phyloP scores from a whole-genome alignment of 2,329 filamentous ascomycete genomes.

The Neospermospora avenae region DNA sequence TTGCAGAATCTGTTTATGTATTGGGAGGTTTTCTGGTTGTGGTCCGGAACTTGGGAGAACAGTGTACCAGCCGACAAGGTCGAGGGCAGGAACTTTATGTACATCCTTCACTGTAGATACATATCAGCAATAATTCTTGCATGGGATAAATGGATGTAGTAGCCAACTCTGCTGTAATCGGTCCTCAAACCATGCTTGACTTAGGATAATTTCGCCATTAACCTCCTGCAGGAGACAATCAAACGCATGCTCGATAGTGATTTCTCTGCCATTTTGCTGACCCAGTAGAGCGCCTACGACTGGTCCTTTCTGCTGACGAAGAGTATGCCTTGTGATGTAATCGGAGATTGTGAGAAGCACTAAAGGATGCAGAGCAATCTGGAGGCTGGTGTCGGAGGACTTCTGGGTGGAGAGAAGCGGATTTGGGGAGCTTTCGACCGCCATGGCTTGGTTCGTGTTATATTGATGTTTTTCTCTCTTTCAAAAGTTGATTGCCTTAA shows the following conservation, averaged over 20 bases:
- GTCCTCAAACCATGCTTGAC: constrained; percentile 69
- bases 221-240: constrained; percentile 60
- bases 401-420: constrained; percentile 64
- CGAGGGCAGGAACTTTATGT: constrained; percentile 77
- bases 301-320: constrained; percentile 71
- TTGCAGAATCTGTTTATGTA: constrained; percentile 74
- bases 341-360: constrained; percentile 96
- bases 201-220: constrained; percentile 59
- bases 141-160: background rate
- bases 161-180: constrained; percentile 80
- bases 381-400: constrained; percentile 62
- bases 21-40: constrained; percentile 59
- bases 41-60: constrained; percentile 72
- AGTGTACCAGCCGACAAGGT: constrained; percentile 91
- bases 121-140: constrained; percentile 3
- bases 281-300: constrained; percentile 86
- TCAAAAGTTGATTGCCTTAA: background rate
- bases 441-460: constrained; percentile 42
- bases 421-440: constrained; percentile 42
- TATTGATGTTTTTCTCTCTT: background rate
- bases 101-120: constrained; percentile 71
- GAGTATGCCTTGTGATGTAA: constrained; percentile 86
- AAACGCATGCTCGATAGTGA: constrained; percentile 91
- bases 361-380: constrained; percentile 84
- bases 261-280: constrained; percentile 83